Base-by-base conservation (phyloP, 768 basidiomycete species). In the Leccinum arenicola region DNA sequence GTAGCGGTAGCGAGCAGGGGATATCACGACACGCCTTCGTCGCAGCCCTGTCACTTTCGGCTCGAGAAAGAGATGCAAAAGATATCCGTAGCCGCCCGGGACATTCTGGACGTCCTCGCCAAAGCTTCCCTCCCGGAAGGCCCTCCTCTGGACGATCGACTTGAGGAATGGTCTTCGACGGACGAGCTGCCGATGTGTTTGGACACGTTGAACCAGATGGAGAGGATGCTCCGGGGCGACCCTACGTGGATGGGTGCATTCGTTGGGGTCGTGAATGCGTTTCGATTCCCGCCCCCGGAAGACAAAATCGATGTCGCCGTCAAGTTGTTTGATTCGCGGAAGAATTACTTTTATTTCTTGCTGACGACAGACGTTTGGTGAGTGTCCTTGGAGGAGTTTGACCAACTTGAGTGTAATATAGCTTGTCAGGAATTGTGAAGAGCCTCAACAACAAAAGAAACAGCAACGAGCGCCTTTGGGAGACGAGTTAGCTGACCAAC, bases 21-120 rank as follows among this genome's bases (percentile, higher is more conserved):
- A 7, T 69, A 74, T 33, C 73, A 73, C 10, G 67, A 74, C 25
- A 54, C 64, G 14, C 60, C 69, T 3, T 35, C 69, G 23, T 23
- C 23, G 23, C 52, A 48, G 2, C 35, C 56, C 5, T 40, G 55
- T 53, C 61, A 62, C 36, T 63, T 62, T 63, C 61, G 55, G 27
- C 29, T 62, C 10, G 61, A 62, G 43, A 57, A 54, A 38, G 61
- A 62, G 49, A 63, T 63, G 61, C 55, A 63, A 12, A 38, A 11
- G 21, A 54, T 62, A 36, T 50, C 19, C n/a, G 52, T 63, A 10
- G 61, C 52, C 4, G 55, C 52, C 0, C 5, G 35, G 9, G 47
- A 51, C 19, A 50, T 62, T 14, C 47, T 57, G 3, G 38, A 25
- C 7, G 19, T 63, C 4, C 61, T 62, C 25, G 23, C 10, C 25